Base-by-base conservation (phyloP, 345 rosid genomes). In the Pugionium cornutum region DNA sequence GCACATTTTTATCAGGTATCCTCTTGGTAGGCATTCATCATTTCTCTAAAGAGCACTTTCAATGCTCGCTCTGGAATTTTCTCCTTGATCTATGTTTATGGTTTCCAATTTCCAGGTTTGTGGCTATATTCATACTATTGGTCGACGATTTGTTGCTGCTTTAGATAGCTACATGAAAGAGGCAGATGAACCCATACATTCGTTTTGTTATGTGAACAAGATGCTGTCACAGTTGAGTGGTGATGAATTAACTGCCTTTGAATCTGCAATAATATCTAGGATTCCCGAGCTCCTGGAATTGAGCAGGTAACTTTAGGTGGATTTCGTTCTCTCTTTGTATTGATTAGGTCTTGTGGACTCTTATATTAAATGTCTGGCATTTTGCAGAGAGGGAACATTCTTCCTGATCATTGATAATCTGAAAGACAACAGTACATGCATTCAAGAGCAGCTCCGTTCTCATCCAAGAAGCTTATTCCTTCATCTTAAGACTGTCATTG, bases 91-190 rank as follows among this genome's bases (percentile, higher is more conserved):
- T 58, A 53, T 66, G 43, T 66, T 52, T 40, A 32, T 67, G 62
- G 25, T 47, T 36, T 63, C 30, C 31, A 56, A 53, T 66, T 69
- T 77, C 57, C 74, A 87, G 95, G 95, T 82, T 64, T 91, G 92
- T 80, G 96, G 95, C 76, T 79, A 85, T 50, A 90, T 94, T 78
- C 83, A 94, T 75, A 81, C 82, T 43, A 80, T 80, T 54, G 78
- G 87, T 64, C 78, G 67, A 72, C 83, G 82, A 49, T 78, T 85
- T 72, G 70, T 86, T 78, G 86, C 86, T 77, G 99, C 97, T 37
- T 68, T 94, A 41, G 96, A 90, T 67, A 83, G 96, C 80, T 94
- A 85, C 73, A 86, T 90, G 86, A 86, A 88, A 75, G 99, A 85
- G 66, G 69, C 81, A 40, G 86, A 85, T 66, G 97, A 89, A 79